phyloP scores from a whole-genome alignment of 805 yeast species.

The Diddensiella caesifluorescens region DNA sequence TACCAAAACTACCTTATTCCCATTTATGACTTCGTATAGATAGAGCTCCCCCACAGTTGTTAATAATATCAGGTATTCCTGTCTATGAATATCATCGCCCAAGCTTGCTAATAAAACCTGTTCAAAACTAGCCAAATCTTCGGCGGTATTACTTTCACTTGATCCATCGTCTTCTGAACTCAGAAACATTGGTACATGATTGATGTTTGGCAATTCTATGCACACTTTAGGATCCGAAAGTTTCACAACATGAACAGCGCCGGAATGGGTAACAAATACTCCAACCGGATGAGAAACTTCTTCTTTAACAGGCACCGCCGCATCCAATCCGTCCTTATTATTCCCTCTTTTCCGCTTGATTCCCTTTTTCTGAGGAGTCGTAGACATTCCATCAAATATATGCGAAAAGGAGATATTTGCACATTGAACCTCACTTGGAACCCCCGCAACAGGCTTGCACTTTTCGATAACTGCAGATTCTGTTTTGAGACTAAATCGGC shows the following conservation, averaged over 20 bases:
- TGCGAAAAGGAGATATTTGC: conserved; percentile 1
- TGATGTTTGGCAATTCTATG: background rate
- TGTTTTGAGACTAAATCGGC: conserved; percentile 5
- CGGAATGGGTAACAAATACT: background rate
- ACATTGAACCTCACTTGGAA: conserved; percentile 2
- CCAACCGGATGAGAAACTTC: background rate
- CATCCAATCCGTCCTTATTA: conserved; percentile 3
- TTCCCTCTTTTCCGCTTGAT: conserved; percentile 10
- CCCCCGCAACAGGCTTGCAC: conserved; percentile 2
- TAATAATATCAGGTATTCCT: conserved; percentile 53
- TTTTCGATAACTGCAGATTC: conserved; percentile 6
- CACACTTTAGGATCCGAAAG: background rate
- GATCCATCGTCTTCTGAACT: background rate
- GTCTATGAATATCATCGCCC: conserved; percentile 52
- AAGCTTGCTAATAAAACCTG: conserved; percentile 54
- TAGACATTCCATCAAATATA: conserved; percentile 6
- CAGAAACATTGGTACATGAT: background rate
- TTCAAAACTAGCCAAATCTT: conserved; percentile 1
- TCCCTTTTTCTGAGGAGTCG: conserved; percentile 3
- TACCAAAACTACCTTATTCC: conserved; percentile 37
- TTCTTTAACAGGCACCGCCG: conserved; percentile 33
- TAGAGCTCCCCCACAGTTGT: conserved; percentile 79
- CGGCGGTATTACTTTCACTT: too few species aligned
- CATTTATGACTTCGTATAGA: conserved; percentile 54
- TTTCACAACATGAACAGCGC: background rate